phyloP scores from a whole-genome alignment of 257 asterid species.

The Eustoma russellianum region DNA sequence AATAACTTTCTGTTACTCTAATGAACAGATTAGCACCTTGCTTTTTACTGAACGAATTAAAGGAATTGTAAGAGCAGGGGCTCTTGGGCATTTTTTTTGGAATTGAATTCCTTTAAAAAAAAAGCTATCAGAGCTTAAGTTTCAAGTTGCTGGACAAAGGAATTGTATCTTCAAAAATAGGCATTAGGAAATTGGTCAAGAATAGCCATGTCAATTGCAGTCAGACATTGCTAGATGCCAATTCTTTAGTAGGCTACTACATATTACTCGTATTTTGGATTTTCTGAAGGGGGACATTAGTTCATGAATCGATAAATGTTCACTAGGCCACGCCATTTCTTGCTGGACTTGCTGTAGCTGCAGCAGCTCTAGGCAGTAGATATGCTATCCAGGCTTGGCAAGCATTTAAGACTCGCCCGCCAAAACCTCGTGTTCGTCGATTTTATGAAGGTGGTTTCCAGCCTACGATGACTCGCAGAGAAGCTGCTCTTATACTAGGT shows the following conservation, averaged over 20 bases:
- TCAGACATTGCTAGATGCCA: not conserved
- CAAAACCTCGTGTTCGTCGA: slow-evolving; percentile 19
- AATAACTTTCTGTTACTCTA: too few species aligned
- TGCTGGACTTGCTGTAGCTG: slow-evolving; percentile 34
- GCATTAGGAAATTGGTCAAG: too few species aligned
- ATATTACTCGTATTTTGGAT: too few species aligned
- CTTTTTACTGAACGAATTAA: too few species aligned
- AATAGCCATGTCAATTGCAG: not conserved
- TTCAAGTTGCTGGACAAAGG: too few species aligned
- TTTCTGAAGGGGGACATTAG: not conserved
- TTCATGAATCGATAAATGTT: slow-evolving; percentile 5
- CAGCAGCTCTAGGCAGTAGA: slow-evolving; percentile 34
- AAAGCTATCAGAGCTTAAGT: too few species aligned
- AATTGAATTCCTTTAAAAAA: too few species aligned
- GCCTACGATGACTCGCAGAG: slow-evolving; percentile 29
- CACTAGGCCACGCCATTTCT: slow-evolving; percentile 30
- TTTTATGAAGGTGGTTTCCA: slow-evolving; percentile 37
- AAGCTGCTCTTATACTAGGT: slow-evolving; percentile 35
- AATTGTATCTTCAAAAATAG: too few species aligned
- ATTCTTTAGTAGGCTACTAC: too few species aligned
- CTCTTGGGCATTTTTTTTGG: too few species aligned
- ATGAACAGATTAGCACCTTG: too few species aligned
- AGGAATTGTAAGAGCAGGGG: too few species aligned
- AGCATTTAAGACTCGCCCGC: slow-evolving; percentile 29
- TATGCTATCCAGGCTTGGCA: slow-evolving; percentile 41